These are phyloP conservation scores for Hygrophoropsis aurantiaca DNA, from an alignment of 768 basidiomycete species.

Conservation along the genomic window DNA sequence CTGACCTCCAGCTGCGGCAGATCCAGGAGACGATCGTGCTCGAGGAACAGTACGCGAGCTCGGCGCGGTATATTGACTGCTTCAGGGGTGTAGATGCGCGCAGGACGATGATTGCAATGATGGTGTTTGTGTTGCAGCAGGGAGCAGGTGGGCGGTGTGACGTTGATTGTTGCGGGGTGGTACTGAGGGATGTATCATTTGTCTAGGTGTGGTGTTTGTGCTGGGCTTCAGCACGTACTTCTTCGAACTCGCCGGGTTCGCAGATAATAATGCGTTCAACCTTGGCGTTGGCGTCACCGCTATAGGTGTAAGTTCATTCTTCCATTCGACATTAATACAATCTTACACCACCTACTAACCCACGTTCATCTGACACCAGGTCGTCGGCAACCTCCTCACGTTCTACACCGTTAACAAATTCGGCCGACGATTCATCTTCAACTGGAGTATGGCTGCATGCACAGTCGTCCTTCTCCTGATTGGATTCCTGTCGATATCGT, in stretches of 20 bases:
- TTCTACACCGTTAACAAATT: conserved; percentile 23
- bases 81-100: conserved; percentile 28
- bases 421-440: conserved; percentile 25
- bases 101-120: conserved; percentile 27
- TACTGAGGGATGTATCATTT: not conserved
- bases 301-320: conserved; percentile 18
- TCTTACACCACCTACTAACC: not conserved
- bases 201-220: conserved; percentile 25
- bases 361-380: conserved; percentile 6
- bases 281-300: conserved; percentile 28
- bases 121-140: conserved; percentile 31
- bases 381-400: conserved; percentile 24
- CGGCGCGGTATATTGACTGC: conserved; percentile 30
- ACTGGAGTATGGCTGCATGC: conserved; percentile 24
- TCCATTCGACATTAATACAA: not conserved
- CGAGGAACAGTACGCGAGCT: conserved; percentile 25
- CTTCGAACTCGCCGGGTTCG: conserved; percentile 35
- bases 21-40: conserved; percentile 28
- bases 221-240: conserved; percentile 32
- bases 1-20: conserved; percentile 18
- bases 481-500: conserved; percentile 25
- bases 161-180: not conserved
- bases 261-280: conserved; percentile 26
- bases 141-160: conserved; percentile 14
- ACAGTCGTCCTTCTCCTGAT: conserved; percentile 23